Evolutionary conservation across 345 rosid genomes (phyloP).

Genomic region (Bruguiera sexangula): DNA sequence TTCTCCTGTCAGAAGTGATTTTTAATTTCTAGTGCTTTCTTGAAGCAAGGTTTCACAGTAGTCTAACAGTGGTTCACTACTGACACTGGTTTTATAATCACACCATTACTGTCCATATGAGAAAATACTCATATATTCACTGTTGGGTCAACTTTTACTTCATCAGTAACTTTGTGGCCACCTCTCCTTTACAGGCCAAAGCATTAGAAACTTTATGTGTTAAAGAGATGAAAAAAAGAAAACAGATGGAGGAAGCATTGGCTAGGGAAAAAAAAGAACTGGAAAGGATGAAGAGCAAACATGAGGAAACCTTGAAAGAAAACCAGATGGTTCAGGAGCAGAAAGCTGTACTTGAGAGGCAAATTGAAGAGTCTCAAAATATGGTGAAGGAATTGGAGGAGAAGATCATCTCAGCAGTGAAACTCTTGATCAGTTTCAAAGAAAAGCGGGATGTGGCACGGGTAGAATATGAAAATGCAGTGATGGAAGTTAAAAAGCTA

Average conservation of each 20-base stretch:
- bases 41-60: too few relatives aligned
- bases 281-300: conserved; percentile 46
- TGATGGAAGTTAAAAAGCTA: conserved; percentile 39
- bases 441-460: conserved; percentile 64
- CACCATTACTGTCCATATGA: neutral
- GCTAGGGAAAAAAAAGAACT: conserved; percentile 47
- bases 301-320: conserved; percentile 40
- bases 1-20: neutral
- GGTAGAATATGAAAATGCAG: conserved; percentile 49
- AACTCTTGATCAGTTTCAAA: conserved; percentile 67
- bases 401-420: conserved; percentile 76
- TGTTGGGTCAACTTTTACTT: conserved; percentile 1
- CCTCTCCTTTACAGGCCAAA: conserved; percentile 47
- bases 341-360: conserved; percentile 47
- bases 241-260: conserved; percentile 52
- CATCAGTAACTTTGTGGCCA: neutral
- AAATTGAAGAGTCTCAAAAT: conserved; percentile 40
- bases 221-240: conserved; percentile 63
- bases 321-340: conserved; percentile 49
- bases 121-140: neutral
- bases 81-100: neutral
- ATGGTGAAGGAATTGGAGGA: conserved; percentile 59
- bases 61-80: too few relatives aligned
- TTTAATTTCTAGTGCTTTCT: neutral
- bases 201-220: conserved; percentile 57